phyloP scores from a whole-genome alignment of 2,329 filamentous ascomycete species.

The Colletotrichum phormii region DNA sequence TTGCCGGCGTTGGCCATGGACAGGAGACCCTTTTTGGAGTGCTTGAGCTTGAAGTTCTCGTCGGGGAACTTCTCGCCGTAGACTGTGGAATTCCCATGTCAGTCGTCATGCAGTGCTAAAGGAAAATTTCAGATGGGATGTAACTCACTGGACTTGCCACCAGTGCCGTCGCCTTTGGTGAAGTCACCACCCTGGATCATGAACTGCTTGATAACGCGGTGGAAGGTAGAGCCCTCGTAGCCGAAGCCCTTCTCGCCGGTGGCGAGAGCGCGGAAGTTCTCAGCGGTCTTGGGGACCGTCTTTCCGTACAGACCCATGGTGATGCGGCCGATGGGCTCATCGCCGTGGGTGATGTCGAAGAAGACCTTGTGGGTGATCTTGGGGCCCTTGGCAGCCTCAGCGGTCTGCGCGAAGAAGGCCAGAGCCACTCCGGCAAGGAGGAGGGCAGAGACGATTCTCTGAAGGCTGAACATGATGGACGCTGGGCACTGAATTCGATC shows the following conservation, averaged over 20 bases:
- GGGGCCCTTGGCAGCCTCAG: conserved; percentile 83
- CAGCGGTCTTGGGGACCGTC: conserved; percentile 80
- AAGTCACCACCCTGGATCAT: conserved; percentile 96
- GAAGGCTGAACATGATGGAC: conserved; percentile 78
- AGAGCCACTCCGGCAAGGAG: conserved; percentile 81
- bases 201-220: conserved; percentile 90
- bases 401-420: conserved; percentile 80
- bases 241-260: conserved; percentile 90
- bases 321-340: conserved; percentile 78
- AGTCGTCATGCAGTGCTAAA: background rate
- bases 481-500: conserved; percentile 24
- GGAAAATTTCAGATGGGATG: background rate
- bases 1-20: conserved; percentile 89
- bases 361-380: conserved; percentile 97
- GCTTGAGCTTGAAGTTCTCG: conserved; percentile 96
- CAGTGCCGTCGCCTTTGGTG: conserved; percentile 83
- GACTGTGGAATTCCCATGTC: conserved; percentile 58
- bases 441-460: conserved; percentile 77
- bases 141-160: conserved; percentile 83
- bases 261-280: conserved; percentile 83
- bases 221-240: conserved; percentile 85
- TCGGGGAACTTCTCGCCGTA: conserved; percentile 87
- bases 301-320: conserved; percentile 89
- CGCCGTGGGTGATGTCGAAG: conserved; percentile 85
- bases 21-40: conserved; percentile 84